Evolutionary conservation across 495 filamentous ascomycete genomes (phyloP).

Genomic region (Peziza echinospora): DNA sequence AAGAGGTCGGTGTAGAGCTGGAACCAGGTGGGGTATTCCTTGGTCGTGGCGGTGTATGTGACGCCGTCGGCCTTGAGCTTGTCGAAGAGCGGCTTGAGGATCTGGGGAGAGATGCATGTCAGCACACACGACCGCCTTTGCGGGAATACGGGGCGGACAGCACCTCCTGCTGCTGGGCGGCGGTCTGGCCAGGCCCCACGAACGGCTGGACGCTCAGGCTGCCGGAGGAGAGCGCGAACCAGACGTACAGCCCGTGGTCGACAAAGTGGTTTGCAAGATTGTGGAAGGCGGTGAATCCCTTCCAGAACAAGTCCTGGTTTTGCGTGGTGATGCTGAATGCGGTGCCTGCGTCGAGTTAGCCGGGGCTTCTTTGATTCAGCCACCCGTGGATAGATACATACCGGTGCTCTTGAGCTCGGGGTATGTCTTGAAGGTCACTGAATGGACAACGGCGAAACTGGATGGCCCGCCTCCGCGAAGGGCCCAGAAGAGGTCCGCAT

Average conservation of each 20-base stretch:
- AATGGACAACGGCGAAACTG: conserved; percentile 34
- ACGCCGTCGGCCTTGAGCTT: conserved; percentile 23
- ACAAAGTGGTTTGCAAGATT: neutral
- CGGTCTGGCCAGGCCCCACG: too few relatives aligned
- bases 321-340: neutral
- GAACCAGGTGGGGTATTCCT: conserved; percentile 24
- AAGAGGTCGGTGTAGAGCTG: conserved; percentile 29
- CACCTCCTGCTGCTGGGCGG: too few relatives aligned
- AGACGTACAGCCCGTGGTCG: neutral
- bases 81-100: conserved; percentile 27
- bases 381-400: too few relatives aligned
- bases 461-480: neutral
- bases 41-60: conserved; percentile 19
- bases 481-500: conserved; percentile 26
- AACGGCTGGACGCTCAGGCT: too few relatives aligned
- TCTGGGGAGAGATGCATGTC: too few relatives aligned
- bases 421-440: conserved; percentile 27
- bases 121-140: too few relatives aligned
- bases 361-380: too few relatives aligned
- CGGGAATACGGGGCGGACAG: too few relatives aligned
- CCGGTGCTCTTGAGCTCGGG: conserved; percentile 24
- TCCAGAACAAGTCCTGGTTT: neutral
- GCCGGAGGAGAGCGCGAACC: too few relatives aligned
- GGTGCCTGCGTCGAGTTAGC: too few relatives aligned
- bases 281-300: neutral